Evolutionary conservation across 2,329 filamentous ascomycete genomes (phyloP), one percentile per base, ranked within the genome.

Genomic region (Cladosporium sphaerospermum): DNA sequence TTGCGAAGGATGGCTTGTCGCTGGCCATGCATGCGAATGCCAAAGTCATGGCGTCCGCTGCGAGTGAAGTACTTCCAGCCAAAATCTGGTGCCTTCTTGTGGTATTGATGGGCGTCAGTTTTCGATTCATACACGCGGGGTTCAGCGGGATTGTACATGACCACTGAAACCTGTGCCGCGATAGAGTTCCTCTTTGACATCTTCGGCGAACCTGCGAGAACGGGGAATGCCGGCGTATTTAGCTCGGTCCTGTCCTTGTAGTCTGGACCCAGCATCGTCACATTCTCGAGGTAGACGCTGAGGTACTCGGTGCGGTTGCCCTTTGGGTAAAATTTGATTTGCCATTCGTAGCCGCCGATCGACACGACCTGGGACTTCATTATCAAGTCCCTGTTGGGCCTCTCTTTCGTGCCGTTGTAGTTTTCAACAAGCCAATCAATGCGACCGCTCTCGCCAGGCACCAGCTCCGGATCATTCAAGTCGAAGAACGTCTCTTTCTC

Each of bases 121-220:
- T 78, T 74, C 61, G 75, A 76, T 63, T 77, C 77, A 54, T 79
- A 75, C 4, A 80, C 79, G 6, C 80, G 76, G 43, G 82, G 82
- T 59, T 84, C 82, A 23, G 74, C 71, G 0, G 82, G 82, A 56
- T 85, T 85, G 70, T 84, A 84, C 45, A 84, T 69, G 44, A 84
- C 75, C 19, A 84, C 76, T 37, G 77, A 78, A 34, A 84, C 73
- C 63, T 84, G 81, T 3, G 80, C 82, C n/a, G 82, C 76, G 9
- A 76, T 66, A 16, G 71, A 71, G 33, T 65, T 70, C 14, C 73
- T 69, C 59, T 73, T 73, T 10, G 64, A 67, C 31, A 73, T 52
- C 41, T 55, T 53, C 4, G 36, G 39, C 14, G 56, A 40, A 16
- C 61, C 58, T 40, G 58, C 46, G 7, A 68, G 54, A 19, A 60